phyloP scores from a whole-genome alignment of 352 stramenopile genomes.

The Phytophthora ramorum region DNA sequence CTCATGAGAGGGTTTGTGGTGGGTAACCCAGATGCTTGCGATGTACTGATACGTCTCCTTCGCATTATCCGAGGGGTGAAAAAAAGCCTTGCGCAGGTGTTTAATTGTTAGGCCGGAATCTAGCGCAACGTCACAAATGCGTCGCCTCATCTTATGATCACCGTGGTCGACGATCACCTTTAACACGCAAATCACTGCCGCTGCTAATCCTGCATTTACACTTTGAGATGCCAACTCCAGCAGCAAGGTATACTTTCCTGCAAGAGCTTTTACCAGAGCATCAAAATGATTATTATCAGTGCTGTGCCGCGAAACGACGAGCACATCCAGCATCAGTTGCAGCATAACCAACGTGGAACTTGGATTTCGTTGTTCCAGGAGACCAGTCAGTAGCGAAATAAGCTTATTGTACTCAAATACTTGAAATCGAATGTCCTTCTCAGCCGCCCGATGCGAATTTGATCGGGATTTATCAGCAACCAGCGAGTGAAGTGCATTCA shows the following conservation, averaged over 20 bases:
- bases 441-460: slow-evolving; percentile 44
- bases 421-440: slow-evolving; percentile 64
- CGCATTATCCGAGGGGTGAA: slow-evolving; percentile 58
- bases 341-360: slow-evolving; percentile 65
- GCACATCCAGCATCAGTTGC: slow-evolving; percentile 68
- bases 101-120: slow-evolving; percentile 65
- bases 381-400: slow-evolving; percentile 55
- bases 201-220: slow-evolving; percentile 62
- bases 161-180: slow-evolving; percentile 78
- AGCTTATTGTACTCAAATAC: slow-evolving; percentile 77
- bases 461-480: slow-evolving; percentile 56
- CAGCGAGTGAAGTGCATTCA: slow-evolving; percentile 72
- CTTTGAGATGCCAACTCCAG: slow-evolving; percentile 58
- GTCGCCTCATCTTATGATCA: slow-evolving; percentile 60
- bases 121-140: slow-evolving; percentile 78
- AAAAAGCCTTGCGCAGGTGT: slow-evolving; percentile 75
- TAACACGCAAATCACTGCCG: slow-evolving; percentile 63
- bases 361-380: slow-evolving; percentile 58
- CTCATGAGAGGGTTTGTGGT: slow-evolving; percentile 79
- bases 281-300: slow-evolving; percentile 86
- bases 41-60: slow-evolving; percentile 82
- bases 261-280: slow-evolving; percentile 69
- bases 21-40: slow-evolving; percentile 75
- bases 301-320: slow-evolving; percentile 60
- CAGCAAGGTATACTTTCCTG: slow-evolving; percentile 53